These are phyloP conservation scores for Xylariaceae sp. DNA, from an alignment of 2,329 filamentous ascomycete species.

Conservation along the genomic window DNA sequence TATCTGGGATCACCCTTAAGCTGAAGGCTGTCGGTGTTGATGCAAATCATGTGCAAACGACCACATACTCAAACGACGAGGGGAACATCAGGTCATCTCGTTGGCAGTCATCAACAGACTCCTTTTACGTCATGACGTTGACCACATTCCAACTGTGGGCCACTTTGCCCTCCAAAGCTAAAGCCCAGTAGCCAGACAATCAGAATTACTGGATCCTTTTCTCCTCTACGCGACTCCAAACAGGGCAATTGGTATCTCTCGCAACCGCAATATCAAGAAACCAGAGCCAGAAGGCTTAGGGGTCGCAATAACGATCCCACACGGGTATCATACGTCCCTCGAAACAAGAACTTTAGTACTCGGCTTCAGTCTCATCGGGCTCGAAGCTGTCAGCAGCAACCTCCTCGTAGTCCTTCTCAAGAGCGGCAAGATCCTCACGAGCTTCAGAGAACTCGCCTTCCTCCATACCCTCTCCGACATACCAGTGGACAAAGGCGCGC, in stretches of 20 bases:
- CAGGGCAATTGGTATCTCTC: slow-evolving; percentile 12
- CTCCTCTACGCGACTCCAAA: slow-evolving; percentile 10
- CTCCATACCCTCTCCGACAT: slow-evolving; percentile 88
- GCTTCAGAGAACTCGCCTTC: slow-evolving; percentile 87
- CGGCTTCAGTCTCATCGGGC: slow-evolving; percentile 60
- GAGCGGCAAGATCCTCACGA: slow-evolving; percentile 77
- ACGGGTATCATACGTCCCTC: slow-evolving; percentile 26
- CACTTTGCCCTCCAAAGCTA: too few species aligned
- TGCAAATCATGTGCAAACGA: too few species aligned
- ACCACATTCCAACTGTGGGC: too few species aligned
- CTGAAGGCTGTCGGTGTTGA: too few species aligned
- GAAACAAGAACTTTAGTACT: slow-evolving; percentile 64
- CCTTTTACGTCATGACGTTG: too few species aligned
- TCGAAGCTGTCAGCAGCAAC: slow-evolving; percentile 70
- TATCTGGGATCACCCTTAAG: too few species aligned
- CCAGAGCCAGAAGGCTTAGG: slow-evolving; percentile 10
- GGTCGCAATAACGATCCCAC: slow-evolving; percentile 10
- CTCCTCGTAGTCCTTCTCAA: slow-evolving; percentile 86
- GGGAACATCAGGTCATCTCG: too few species aligned
- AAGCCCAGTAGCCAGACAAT: too few species aligned
- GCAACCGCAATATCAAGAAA: slow-evolving; percentile 12
- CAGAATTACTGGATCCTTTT: not conserved
- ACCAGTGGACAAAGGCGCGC: slow-evolving; percentile 74
- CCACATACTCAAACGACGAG: too few species aligned
- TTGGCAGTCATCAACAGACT: too few species aligned